Conservation (phyloP, 1,139 yeast genomes). For the Nakaseomyces uthaithaninus region DNA sequence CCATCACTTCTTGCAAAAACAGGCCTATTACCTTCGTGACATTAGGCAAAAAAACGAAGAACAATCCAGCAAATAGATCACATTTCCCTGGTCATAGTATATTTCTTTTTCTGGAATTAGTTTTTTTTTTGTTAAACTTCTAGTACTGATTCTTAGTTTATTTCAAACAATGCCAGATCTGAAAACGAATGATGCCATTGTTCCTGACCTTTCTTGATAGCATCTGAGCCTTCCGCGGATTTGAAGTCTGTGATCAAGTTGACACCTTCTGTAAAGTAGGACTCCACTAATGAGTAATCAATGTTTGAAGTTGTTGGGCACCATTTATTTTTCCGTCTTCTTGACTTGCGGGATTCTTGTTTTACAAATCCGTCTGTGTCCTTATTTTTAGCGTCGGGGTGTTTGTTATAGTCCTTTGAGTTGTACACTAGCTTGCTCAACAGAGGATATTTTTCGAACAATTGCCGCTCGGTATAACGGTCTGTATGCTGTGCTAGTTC, state of each 20-base stretch:
- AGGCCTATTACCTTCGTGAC: too few relatives aligned
- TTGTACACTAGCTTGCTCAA: constrained; percentile 39
- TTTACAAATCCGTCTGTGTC: constrained; percentile 26
- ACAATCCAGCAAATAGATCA: too few relatives aligned
- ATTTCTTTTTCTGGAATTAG: too few relatives aligned
- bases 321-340: constrained; percentile 29
- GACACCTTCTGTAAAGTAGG: constrained; percentile 33
- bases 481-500: constrained; percentile 47
- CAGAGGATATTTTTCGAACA: constrained; percentile 37
- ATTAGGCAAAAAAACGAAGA: too few relatives aligned
- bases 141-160: constrained; percentile 10
- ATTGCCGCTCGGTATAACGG: constrained; percentile 38
- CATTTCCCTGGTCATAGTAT: too few relatives aligned
- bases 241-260: constrained; percentile 20
- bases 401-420: constrained; percentile 9
- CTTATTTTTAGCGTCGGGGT: constrained; percentile 2
- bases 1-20: too few relatives aligned
- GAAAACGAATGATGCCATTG: constrained; percentile 48
- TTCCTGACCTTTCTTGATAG: constrained; percentile 1
- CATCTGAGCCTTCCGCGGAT: not conserved
- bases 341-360: constrained; percentile 27
- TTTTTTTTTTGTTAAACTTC: too few relatives aligned
- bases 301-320: constrained; percentile 33
- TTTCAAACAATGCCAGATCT: constrained; percentile 42
- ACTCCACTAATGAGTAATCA: constrained; percentile 33